Conservation (phyloP, 805 yeast species). For the Pichia kluyveri region DNA sequence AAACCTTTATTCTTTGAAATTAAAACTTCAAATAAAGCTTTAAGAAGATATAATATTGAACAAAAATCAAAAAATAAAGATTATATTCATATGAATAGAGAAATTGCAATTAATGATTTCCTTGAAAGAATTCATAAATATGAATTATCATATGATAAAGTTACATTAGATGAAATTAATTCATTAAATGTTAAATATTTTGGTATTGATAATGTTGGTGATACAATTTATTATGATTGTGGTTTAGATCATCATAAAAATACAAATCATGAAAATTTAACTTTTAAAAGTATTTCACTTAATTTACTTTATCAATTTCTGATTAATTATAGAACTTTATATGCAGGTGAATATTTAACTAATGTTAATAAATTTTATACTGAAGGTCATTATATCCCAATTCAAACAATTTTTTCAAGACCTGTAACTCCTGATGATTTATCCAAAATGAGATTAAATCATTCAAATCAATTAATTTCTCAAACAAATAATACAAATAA, state of each 20-base stretch:
- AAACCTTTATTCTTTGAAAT: constrained; percentile 51
- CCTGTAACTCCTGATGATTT: constrained; percentile 11
- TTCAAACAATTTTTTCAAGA: constrained; percentile 11
- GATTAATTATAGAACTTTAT: constrained; percentile 23
- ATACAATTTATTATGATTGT: constrained; percentile 26
- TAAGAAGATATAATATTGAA: constrained; percentile 52
- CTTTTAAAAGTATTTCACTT: constrained; percentile 17
- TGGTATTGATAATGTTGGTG: constrained; percentile 28
- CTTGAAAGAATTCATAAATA: constrained; percentile 47
- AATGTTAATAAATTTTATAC: constrained; percentile 25
- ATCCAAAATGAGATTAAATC: background rate
- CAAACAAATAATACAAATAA: too few relatives aligned
- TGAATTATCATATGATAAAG: constrained; percentile 30
- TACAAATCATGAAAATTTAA: constrained; percentile 23
- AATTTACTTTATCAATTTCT: constrained; percentile 26
- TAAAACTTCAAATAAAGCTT: constrained; percentile 42
- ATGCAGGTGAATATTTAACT: constrained; percentile 25
- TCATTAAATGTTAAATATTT: constrained; percentile 21
- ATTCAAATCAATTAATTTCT: background rate
- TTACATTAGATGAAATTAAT: constrained; percentile 27
- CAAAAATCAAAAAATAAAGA: constrained; percentile 57
- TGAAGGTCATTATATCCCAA: constrained; percentile 22
- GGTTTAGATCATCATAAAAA: constrained; percentile 19
- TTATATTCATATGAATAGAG: constrained; percentile 43
- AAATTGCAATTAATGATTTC: constrained; percentile 49